A percentile compares a stretch with the other conserved stretches of the same genome.
Conservation (phyloP, 1,284 basidiomycete genomes). For the Xerocomus nothofagi region DNA sequence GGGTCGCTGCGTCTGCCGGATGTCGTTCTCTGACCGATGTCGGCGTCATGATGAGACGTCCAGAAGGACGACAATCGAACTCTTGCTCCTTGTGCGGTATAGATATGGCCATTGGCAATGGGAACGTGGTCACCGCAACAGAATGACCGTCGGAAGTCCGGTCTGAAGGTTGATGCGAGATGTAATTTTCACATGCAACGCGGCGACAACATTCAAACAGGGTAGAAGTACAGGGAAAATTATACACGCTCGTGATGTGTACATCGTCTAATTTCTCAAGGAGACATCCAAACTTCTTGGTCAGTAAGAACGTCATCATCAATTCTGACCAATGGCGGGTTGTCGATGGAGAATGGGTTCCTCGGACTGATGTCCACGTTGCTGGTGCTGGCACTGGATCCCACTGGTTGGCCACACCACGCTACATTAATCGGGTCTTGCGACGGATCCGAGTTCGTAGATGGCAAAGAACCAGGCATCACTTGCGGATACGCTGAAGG, state of each 20-base stretch:
- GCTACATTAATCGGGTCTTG: background rate
- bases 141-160: too few species aligned
- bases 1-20: background rate
- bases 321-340: constrained; percentile 4
- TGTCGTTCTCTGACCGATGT: background rate
- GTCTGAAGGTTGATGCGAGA: too few species aligned
- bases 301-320: constrained; percentile 1
- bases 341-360: constrained; percentile 7
- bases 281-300: background rate
- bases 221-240: background rate
- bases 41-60: too few species aligned
- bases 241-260: background rate
- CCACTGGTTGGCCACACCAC: background rate
- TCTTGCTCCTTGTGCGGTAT: too few species aligned
- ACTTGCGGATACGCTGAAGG: constrained; percentile 28
- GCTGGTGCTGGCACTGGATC: background rate
- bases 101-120: too few species aligned
- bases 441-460: background rate
- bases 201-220: background rate
- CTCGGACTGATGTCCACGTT: background rate
- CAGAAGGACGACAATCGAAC: too few species aligned
- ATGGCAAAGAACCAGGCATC: constrained; percentile 32
- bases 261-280: background rate
- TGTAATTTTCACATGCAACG: too few species aligned
- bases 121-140: too few species aligned